A percentile compares a stretch with the other conserved stretches of the same genome.
These are phyloP conservation scores for Lolium multiflorum DNA, from an alignment of 176 grass and related monocot genomes.

Conservation along the genomic window DNA sequence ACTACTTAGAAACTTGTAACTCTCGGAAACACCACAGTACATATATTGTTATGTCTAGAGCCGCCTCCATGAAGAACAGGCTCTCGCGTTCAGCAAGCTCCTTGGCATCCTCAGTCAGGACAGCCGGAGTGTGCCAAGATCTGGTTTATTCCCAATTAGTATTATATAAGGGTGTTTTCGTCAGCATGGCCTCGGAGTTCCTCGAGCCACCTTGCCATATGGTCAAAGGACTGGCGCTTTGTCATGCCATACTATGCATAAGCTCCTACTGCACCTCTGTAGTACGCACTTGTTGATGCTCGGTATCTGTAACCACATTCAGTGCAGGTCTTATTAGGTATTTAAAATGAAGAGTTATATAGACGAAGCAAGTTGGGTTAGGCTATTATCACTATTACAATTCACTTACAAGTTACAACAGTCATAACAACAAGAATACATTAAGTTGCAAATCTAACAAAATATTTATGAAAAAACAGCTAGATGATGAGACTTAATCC, in stretches of 20 bases:
- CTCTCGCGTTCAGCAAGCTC: constrained; percentile 58
- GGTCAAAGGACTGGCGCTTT: constrained; percentile 67
- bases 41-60: constrained; percentile 22
- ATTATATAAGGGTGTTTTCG: constrained; percentile 62
- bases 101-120: constrained; percentile 57
- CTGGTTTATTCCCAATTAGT: constrained; percentile 65
- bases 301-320: constrained; percentile 56
- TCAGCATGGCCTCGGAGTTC: constrained; percentile 59
- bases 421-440: not conserved
- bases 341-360: not conserved
- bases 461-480: not conserved
- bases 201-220: constrained; percentile 55
- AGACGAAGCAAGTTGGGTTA: not conserved
- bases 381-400: not conserved
- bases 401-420: not conserved
- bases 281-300: constrained; percentile 65
- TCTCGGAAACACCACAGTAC: not conserved
- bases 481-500: not conserved
- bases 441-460: constrained; percentile 2
- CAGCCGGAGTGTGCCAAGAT: constrained; percentile 54
- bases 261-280: constrained; percentile 69
- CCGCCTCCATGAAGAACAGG: constrained; percentile 66
- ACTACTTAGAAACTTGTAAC: constrained; percentile 56
- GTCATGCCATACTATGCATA: constrained; percentile 61
- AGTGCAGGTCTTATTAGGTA: constrained; percentile 29